A percentile compares a stretch with the other conserved stretches of the same genome.
These are phyloP conservation scores for Colletotrichum sp. DNA, from an alignment of 2,329 filamentous ascomycete genomes.

Conservation along the genomic window DNA sequence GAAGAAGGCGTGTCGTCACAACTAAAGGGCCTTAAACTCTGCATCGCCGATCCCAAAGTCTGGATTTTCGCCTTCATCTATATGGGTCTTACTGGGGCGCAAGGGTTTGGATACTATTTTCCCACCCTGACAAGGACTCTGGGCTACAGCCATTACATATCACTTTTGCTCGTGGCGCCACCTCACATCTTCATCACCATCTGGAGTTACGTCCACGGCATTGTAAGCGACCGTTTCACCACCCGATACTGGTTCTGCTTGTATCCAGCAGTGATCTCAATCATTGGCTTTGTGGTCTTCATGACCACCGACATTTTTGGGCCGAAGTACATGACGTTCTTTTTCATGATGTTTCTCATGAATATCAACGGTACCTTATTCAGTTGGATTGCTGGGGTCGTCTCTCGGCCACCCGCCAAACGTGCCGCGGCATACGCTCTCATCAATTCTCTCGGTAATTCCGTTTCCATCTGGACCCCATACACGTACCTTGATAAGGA, in stretches of 20 bases:
- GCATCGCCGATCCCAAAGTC: conserved; percentile 54
- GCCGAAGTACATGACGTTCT: conserved; percentile 59
- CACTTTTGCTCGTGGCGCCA: conserved; percentile 35
- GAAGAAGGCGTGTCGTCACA: conserved; percentile 52
- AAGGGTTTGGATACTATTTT: conserved; percentile 18
- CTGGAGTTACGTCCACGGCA: conserved; percentile 51
- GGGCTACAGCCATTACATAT: neutral
- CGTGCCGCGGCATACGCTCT: conserved; percentile 59
- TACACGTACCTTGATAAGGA: conserved; percentile 49
- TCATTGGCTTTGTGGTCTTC: conserved; percentile 46
- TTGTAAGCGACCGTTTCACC: conserved; percentile 2
- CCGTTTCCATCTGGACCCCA: conserved; percentile 55
- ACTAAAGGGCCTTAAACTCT: conserved; percentile 53
- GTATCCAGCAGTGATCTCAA: neutral
- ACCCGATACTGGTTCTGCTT: conserved; percentile 21
- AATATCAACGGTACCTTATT: conserved; percentile 55
- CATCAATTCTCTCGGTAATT: conserved; percentile 60
- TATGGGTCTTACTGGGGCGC: conserved; percentile 11
- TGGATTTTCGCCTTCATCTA: conserved; percentile 38
- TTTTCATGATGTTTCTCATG: conserved; percentile 62
- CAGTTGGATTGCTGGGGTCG: conserved; percentile 54
- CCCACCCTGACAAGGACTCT: conserved; percentile 13
- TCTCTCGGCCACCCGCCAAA: conserved; percentile 58
- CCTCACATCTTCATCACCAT: conserved; percentile 54
- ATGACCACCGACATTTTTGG: conserved; percentile 57